Base-by-base conservation (phyloP, 768 basidiomycete species). In the Rhizopogon roseolus region DNA sequence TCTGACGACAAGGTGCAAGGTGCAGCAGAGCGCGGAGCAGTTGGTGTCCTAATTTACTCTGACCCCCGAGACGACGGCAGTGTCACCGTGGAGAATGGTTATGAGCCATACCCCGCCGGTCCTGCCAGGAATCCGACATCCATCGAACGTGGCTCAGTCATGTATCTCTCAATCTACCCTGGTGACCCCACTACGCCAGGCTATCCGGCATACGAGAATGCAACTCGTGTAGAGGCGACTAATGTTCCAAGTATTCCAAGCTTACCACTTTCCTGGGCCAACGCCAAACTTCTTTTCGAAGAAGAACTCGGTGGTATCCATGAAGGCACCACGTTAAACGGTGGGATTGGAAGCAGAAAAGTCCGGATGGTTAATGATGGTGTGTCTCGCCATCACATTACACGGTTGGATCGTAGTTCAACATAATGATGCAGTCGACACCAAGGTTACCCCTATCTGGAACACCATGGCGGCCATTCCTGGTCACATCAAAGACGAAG, bases 131-230 rank as follows among this genome's bases (percentile, higher is more conserved):
- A 93, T 66, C 88, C 88, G 0, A 80, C 82, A 5, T 83, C 88
- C n/a, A 85, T 98, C 11, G 85, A 98, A 66, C 82, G 94, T 50
- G 94, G 94, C 32, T 88, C 85, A 40, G 91, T 91, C 3, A 82
- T 86, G 61, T 90, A 75, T 65, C 66, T 91, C 49, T 81, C 80
- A 13, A 64, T 71, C 2, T 89, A 87, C 60, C 84, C 84, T 16
- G 85, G 86, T 10, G 88, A 90, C 63, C 90, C 93, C 2, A 85
- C 88, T 0, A 98, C 96, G 3, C 94, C 95, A 5, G 90, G 88
- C 10, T 80, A 84, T 57, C 95, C 96, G 44, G 77, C 95, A 1
- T 98, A 98, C 68, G 79, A 84, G 64, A 84, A 93, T 62, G 82
- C 83, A 38, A 85, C 87, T 11, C 79, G 89, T 44, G 72, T 70